Conservation (phyloP, 2,329 filamentous ascomycete genomes). For the Teratosphaeria gauchensis region DNA sequence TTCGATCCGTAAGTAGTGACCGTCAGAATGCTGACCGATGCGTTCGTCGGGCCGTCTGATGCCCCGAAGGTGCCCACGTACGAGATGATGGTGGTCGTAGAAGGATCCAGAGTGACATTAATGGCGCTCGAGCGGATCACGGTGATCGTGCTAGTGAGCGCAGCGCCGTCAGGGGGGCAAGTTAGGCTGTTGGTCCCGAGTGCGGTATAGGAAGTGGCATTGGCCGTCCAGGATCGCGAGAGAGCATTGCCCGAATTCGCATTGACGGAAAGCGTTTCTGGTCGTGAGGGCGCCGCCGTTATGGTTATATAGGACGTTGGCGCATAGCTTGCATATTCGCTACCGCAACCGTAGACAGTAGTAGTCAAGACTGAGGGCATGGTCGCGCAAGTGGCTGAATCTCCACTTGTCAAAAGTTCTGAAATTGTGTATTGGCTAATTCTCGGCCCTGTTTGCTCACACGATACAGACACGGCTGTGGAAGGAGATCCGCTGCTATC, state of each 20-base stretch:
- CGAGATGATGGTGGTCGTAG: not conserved
- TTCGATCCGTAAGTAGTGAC: not conserved
- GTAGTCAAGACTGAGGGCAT: not conserved
- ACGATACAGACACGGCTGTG: not conserved
- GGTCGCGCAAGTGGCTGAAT: not conserved
- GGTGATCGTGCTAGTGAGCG: not conserved
- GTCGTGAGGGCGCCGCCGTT: not conserved
- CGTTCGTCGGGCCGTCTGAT: not conserved
- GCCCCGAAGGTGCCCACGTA: not conserved
- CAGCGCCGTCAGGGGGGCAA: not conserved
- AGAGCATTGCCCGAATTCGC: not conserved
- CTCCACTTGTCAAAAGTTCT: not conserved
- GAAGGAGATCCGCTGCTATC: not conserved
- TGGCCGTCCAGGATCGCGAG: not conserved
- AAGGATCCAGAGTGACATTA: not conserved
- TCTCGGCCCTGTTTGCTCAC: not conserved
- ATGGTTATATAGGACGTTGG: not conserved
- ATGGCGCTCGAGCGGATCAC: not conserved
- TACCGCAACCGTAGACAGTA: not conserved
- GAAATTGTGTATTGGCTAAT: not conserved
- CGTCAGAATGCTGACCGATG: not conserved
- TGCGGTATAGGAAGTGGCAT: not conserved
- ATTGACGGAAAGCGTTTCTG: not conserved
- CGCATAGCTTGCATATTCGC: not conserved
- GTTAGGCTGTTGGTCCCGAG: not conserved